Evolutionary conservation across 169 alveolate genomes (phyloP), one percentile per base, ranked within the genome.

Genomic region (Pseudocohnilembus persalinus): DNA sequence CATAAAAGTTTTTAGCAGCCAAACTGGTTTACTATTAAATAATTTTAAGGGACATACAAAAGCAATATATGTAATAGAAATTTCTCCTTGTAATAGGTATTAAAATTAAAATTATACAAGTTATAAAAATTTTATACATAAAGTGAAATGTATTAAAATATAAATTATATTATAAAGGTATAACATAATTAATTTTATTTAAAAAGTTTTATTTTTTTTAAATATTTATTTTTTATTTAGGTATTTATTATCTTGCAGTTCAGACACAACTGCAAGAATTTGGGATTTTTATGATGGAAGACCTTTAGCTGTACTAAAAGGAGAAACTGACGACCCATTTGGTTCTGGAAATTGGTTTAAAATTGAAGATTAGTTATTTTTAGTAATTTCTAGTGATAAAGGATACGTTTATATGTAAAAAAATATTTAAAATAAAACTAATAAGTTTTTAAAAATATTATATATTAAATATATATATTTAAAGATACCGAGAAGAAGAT

Each of bases 1-100:
- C 15, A 86, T 86, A 35, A 86, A 86, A 78, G 80, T 86, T 4
- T 86, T 83, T 83, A 80, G 87, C 63, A 75, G 87, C 20, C 68
- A 79, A 29, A 86, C 73, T 31, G 90, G 90, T 33, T 64, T 86
- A 24, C 68, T 86, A n/a, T 65, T 86, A 16, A 30, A 80, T n/a
- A 75, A 74, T 29, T 35, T 86, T 27, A 86, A 86, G 68, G 90
- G 90, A 0, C 90, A 86, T 29, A 80, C 90, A 30, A 86, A 75
- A 73, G 83, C 85, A 26, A 86, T 86, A 0, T 73, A 77, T 81
- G 74, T 82, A 27, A 80, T 77, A 49, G 90, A 86, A 63, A 80
- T 86, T 64, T 80, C 87, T 33, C 84, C 78, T 86, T 86, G 90
- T 34, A 86, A 86, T 33, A 79, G 74, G 68, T 49, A 49, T n/a